phyloP scores from a whole-genome alignment of 495 filamentous ascomycete genomes.

The Rhizodiscina lignyota region DNA sequence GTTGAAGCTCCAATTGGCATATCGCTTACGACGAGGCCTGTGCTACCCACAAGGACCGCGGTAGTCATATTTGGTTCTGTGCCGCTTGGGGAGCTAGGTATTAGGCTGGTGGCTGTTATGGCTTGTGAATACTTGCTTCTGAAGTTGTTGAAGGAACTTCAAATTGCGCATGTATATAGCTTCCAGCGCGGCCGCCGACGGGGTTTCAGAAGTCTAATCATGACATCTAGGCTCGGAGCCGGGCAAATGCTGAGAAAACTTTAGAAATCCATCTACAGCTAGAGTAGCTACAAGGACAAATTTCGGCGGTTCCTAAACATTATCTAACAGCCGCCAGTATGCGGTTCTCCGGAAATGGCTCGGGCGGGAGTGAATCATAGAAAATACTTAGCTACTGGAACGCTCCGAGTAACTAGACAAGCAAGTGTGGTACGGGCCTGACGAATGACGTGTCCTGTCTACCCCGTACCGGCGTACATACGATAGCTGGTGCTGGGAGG shows the following conservation, averaged over 20 bases:
- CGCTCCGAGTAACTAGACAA: background rate
- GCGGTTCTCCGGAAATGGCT: too few relatives aligned
- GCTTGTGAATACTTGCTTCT: too few relatives aligned
- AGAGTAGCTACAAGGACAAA: too few relatives aligned
- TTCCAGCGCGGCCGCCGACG: background rate
- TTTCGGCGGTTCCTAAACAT: too few relatives aligned
- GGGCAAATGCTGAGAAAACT: too few relatives aligned
- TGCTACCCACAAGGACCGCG: slow-evolving; percentile 19
- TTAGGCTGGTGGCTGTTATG: background rate
- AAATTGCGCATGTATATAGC: background rate
- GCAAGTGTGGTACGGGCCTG: background rate
- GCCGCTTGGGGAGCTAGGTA: background rate
- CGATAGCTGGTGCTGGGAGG: background rate
- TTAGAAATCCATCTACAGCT: too few relatives aligned
- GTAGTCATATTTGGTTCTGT: slow-evolving; percentile 13
- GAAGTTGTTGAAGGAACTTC: too few relatives aligned
- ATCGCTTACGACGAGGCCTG: slow-evolving; percentile 19
- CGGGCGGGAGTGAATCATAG: too few relatives aligned
- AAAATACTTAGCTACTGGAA: background rate
- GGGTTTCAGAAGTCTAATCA: too few relatives aligned
- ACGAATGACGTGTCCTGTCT: background rate
- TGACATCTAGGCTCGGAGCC: too few relatives aligned
- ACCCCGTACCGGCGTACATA: background rate
- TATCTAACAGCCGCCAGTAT: too few relatives aligned
- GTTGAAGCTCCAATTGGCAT: background rate